These are phyloP conservation scores for Colletotrichum kahawae DNA, from an alignment of 2,329 filamentous ascomycete genomes.

Conservation along the genomic window DNA sequence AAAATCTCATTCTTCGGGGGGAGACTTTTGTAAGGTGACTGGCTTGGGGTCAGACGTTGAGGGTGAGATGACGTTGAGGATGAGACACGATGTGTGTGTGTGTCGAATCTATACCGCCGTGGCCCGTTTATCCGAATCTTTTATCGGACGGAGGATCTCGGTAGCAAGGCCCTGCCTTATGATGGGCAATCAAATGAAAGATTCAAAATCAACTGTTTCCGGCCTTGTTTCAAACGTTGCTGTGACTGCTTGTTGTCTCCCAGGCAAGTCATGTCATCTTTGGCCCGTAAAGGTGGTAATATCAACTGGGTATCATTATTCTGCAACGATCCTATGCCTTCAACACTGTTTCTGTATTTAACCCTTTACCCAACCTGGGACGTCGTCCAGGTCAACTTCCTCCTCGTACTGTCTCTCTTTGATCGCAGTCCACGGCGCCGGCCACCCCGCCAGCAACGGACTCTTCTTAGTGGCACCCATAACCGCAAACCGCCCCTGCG, in stretches of 20 bases:
- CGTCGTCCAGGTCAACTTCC: conserved; percentile 64
- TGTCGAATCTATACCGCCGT: neutral
- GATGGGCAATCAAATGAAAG: neutral
- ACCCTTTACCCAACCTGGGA: conserved; percentile 77
- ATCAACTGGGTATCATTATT: conserved; percentile 17
- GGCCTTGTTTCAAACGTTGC: neutral
- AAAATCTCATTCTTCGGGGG: conserved; percentile 5
- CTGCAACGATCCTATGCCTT: neutral
- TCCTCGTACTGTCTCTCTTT: conserved; percentile 63
- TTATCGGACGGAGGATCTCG: neutral
- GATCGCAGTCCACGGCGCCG: conserved; percentile 73
- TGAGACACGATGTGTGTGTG: neutral
- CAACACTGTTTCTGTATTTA: conserved; percentile 18
- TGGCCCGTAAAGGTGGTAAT: neutral
- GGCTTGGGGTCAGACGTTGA: neutral
- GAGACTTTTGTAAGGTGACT: neutral
- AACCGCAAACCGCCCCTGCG: conserved; percentile 79
- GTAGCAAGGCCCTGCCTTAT: neutral
- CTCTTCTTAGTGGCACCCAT: conserved; percentile 72
- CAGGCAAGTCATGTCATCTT: neutral
- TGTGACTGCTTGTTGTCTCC: neutral
- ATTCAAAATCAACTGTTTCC: neutral
- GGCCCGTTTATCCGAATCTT: neutral
- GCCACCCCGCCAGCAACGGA: conserved; percentile 75
- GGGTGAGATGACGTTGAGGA: neutral